phyloP scores from a whole-genome alignment of 495 filamentous ascomycete species.

The Aspergillus heteromorphus region DNA sequence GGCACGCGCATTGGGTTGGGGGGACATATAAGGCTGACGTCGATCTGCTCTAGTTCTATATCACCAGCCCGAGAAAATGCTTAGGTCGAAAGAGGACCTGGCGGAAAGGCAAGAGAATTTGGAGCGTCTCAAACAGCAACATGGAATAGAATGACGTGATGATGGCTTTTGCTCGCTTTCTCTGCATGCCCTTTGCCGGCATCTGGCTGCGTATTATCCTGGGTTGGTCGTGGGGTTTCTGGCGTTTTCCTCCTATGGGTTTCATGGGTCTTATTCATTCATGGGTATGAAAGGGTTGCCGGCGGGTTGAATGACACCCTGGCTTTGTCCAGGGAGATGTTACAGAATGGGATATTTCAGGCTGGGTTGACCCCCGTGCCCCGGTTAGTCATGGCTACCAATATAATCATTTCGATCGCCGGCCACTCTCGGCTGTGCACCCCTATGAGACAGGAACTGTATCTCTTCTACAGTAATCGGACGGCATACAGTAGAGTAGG shows the following conservation, averaged over 20 bases:
- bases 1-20: no score
- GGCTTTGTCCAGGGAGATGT: conserved; percentile 14
- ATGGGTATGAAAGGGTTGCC: conserved; percentile 23
- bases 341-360: conserved; percentile 22
- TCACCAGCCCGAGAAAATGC: conserved; percentile 98
- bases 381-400: conserved; percentile 20
- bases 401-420: conserved; percentile 22
- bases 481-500: no score
- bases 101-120: conserved; percentile 91
- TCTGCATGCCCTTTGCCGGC: conserved; percentile 36
- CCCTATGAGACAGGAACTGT: conserved; percentile 11
- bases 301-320: conserved; percentile 19
- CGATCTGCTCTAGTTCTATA: conserved; percentile 66
- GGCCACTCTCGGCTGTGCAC: conserved; percentile 15
- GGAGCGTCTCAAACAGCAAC: conserved; percentile 95
- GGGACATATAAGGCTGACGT: conserved; percentile 10
- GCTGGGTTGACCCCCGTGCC: conserved; percentile 15
- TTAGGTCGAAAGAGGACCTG: conserved; percentile 86
- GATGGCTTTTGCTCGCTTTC: conserved; percentile 28
- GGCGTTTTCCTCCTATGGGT: conserved; percentile 37
- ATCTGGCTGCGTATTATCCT: conserved; percentile 36
- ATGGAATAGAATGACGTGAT: conserved; percentile 88
- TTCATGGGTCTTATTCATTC: conserved; percentile 25
- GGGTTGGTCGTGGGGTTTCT: conserved; percentile 43
- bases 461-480: no score